Percentiles rank a stretch among this genome's conserved stretches.
These are phyloP conservation scores for Penicillium digitatum DNA, from an alignment of 2,329 filamentous ascomycete species.

Conservation along the genomic window DNA sequence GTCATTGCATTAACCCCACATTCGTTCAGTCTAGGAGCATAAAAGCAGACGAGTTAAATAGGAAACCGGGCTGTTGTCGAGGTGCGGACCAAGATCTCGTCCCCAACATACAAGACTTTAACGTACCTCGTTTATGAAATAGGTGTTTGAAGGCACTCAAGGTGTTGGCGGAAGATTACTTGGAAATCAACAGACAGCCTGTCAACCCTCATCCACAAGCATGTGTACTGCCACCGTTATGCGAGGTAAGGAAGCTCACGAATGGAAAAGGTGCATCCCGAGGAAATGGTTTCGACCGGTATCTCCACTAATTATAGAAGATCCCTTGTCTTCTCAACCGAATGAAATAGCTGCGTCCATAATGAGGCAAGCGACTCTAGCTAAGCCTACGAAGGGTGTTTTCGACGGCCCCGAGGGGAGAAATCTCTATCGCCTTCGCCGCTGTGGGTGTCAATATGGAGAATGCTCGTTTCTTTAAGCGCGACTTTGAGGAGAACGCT, in stretches of 20 bases:
- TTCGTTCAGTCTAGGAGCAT: not conserved
- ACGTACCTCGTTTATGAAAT: conserved; percentile 24
- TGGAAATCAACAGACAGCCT: conserved; percentile 97
- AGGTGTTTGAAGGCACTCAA: conserved; percentile 98
- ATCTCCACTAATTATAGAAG: conserved; percentile 99
- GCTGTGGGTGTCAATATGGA: conserved; percentile 99
- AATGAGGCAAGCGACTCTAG: conserved; percentile 91
- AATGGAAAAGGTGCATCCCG: conserved; percentile 74
- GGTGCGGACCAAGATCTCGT: conserved; percentile 51
- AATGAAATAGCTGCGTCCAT: conserved; percentile 99
- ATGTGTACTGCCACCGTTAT: conserved; percentile 23
- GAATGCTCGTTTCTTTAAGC: conserved; percentile 95
- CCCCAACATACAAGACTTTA: conserved; percentile 15
- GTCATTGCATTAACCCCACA: too few relatives aligned
- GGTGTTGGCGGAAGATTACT: conserved; percentile 93
- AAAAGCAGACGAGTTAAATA: conserved; percentile 40
- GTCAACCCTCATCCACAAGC: conserved; percentile 98
- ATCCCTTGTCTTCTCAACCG: conserved; percentile 98
- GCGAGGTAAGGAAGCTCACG: conserved; percentile 11
- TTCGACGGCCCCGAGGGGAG: conserved; percentile 97
- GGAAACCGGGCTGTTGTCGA: conserved; percentile 92
- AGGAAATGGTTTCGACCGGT: conserved; percentile 99
- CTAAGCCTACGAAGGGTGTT: conserved; percentile 89
- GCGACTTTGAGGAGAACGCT: conserved; percentile 98
- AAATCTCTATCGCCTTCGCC: conserved; percentile 99